Evolutionary conservation across 108 stramenopile genomes (phyloP).

Genomic region (Chaetoceros tenuissimus): DNA sequence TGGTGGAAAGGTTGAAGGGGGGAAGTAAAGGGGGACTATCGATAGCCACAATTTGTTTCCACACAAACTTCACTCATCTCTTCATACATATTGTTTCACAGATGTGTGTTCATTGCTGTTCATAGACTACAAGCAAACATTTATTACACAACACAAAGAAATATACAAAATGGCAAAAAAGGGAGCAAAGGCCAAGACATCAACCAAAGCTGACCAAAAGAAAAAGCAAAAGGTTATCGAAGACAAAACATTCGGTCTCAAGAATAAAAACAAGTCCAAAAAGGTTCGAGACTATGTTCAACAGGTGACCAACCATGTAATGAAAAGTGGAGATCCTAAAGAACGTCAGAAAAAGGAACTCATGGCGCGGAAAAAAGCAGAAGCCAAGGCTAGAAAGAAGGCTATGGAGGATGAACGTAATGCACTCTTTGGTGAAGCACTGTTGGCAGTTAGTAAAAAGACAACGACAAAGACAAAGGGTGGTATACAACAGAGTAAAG

Average conservation of each 20-base stretch:
- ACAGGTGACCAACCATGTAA: slow-evolving; percentile 38
- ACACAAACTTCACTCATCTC: no score
- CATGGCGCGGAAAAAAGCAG: slow-evolving; percentile 49
- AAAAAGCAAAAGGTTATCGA: slow-evolving; percentile 77
- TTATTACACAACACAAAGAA: no score
- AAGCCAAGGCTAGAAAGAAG: slow-evolving; percentile 58
- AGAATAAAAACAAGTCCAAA: slow-evolving; percentile 86
- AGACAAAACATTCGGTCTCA: slow-evolving; percentile 85
- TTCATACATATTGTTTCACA: no score
- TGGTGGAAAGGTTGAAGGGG: no score
- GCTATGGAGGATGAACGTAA: slow-evolving; percentile 76
- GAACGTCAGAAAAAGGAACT: slow-evolving; percentile 48
- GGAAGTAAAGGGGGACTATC: no score
- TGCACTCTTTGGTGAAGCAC: slow-evolving; percentile 75
- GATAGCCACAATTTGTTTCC: no score
- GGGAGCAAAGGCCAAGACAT: slow-evolving; percentile 18
- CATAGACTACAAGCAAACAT: no score
- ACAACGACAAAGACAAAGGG: slow-evolving; percentile 50
- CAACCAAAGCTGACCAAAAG: slow-evolving; percentile 80
- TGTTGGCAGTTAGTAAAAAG: slow-evolving; percentile 68
- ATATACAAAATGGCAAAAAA: background rate
- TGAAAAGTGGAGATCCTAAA: slow-evolving; percentile 64
- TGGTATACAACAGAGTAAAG: slow-evolving; percentile 65
- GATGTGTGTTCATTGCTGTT: no score
- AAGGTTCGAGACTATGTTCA: slow-evolving; percentile 59